Percentiles rank a stretch among this genome's conserved stretches.
Conservation (phyloP, 495 filamentous ascomycete species). For the Podospora didyma region DNA sequence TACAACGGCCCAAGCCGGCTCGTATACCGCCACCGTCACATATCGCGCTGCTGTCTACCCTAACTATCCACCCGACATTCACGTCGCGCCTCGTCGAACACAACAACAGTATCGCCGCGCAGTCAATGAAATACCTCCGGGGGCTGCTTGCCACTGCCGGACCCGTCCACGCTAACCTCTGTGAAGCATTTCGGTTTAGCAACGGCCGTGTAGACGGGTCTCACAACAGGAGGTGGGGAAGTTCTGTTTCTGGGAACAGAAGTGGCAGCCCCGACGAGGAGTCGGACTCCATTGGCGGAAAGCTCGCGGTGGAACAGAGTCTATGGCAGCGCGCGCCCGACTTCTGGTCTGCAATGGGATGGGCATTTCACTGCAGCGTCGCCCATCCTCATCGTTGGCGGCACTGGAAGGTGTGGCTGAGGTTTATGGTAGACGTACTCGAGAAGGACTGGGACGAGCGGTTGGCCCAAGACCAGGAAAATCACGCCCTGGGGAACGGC, state of each 20-base stretch:
- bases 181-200: slow-evolving; percentile 31
- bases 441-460: slow-evolving; percentile 71
- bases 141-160: slow-evolving; percentile 36
- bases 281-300: slow-evolving; percentile 42
- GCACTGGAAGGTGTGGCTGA: slow-evolving; percentile 78
- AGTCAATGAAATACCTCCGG: slow-evolving; percentile 38
- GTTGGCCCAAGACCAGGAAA: slow-evolving; percentile 25
- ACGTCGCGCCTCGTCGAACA: slow-evolving; percentile 44
- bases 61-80: slow-evolving; percentile 66
- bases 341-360: slow-evolving; percentile 87
- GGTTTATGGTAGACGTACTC: slow-evolving; percentile 72
- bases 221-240: neutral
- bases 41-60: slow-evolving; percentile 62
- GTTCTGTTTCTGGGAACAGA: neutral
- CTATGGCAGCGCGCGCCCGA: slow-evolving; percentile 72
- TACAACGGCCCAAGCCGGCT: slow-evolving; percentile 32
- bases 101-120: slow-evolving; percentile 32
- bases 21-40: slow-evolving; percentile 51
- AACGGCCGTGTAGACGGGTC: neutral
- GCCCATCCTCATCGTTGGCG: slow-evolving; percentile 68
- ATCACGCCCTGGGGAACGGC: neutral
- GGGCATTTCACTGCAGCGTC: slow-evolving; percentile 89
- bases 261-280: slow-evolving; percentile 11
- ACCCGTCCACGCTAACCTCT: slow-evolving; percentile 39
- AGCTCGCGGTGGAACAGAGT: slow-evolving; percentile 59